phyloP scores from a whole-genome alignment of 164 flowering plant genomes.

The Magnolia officinalis region DNA sequence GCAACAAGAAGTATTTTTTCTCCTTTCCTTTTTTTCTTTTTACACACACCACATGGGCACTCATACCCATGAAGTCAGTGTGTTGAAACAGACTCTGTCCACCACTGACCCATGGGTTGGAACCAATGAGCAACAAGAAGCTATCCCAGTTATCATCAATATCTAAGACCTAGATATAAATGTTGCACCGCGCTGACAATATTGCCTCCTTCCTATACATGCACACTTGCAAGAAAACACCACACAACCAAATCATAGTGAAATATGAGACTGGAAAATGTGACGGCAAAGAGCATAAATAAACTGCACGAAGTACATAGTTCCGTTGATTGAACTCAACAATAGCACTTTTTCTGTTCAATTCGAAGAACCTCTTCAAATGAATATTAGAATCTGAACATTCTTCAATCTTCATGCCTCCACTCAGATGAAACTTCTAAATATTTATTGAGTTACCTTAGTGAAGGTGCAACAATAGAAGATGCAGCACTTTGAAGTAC shows the following conservation, averaged over 20 bases:
- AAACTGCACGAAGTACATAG: neutral
- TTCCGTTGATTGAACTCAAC: neutral
- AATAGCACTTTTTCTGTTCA: too few relatives aligned
- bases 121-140: neutral
- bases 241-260: neutral
- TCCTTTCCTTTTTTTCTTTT: too few relatives aligned
- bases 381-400: neutral
- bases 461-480: slow-evolving; percentile 87
- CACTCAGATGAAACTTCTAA: neutral
- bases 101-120: too few relatives aligned
- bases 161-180: too few relatives aligned
- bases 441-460: slow-evolving; percentile 48
- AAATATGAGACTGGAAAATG: neutral
- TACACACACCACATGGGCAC: too few relatives aligned
- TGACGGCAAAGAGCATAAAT: too few relatives aligned
- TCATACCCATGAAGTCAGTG: too few relatives aligned
- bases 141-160: neutral
- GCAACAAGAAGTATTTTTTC: too few relatives aligned
- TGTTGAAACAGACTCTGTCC: too few relatives aligned
- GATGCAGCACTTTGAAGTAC: slow-evolving; percentile 96
- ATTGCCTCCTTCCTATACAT: neutral
- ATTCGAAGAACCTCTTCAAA: neutral
- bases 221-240: neutral
- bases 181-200: too few relatives aligned
- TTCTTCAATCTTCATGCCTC: neutral